A percentile compares a stretch with the other conserved stretches of the same genome.
These are phyloP conservation scores for Myxozyma neglecta DNA, from an alignment of 805 yeast species.

Conservation along the genomic window DNA sequence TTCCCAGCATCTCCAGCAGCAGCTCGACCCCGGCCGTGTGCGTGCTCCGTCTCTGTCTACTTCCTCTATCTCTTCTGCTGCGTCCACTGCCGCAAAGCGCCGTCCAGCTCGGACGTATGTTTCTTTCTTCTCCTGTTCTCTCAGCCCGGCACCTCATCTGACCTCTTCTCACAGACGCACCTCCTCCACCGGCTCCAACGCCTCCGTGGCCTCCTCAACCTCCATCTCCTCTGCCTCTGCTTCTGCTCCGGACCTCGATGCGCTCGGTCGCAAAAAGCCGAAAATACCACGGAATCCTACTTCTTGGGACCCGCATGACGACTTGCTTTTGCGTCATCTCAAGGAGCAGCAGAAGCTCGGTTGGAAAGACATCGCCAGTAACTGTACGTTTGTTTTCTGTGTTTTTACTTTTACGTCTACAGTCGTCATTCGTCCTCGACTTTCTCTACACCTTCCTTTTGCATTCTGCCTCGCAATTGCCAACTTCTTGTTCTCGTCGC, in stretches of 20 bases:
- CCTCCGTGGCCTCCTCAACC: constrained; percentile 21
- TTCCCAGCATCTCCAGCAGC: neutral
- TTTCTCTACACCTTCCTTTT: too few relatives aligned
- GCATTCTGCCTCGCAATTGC: neutral
- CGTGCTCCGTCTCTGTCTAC: constrained; percentile 10
- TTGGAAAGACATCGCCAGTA: constrained; percentile 83
- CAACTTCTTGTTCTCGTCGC: too few relatives aligned
- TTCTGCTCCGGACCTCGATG: constrained; percentile 24
- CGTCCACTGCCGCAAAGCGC: constrained; percentile 21
- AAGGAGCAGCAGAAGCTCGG: constrained; percentile 83
- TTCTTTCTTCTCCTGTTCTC: neutral
- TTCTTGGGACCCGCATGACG: constrained; percentile 81
- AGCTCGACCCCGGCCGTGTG: constrained; percentile 1
- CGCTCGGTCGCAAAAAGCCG: constrained; percentile 31
- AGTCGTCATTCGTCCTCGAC: neutral
- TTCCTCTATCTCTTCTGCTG: constrained; percentile 1
- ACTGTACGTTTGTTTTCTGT: constrained; percentile 41
- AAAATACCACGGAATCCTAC: constrained; percentile 44
- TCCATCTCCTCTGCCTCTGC: constrained; percentile 15
- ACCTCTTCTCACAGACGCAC: constrained; percentile 17
- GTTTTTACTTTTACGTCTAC: neutral
- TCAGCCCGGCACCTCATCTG: neutral
- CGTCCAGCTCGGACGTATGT: constrained; percentile 24
- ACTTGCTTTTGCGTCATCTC: constrained; percentile 64
- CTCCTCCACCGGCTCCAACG: constrained; percentile 28